phyloP scores from a whole-genome alignment of 805 yeast species.

The Candida insectalens region DNA sequence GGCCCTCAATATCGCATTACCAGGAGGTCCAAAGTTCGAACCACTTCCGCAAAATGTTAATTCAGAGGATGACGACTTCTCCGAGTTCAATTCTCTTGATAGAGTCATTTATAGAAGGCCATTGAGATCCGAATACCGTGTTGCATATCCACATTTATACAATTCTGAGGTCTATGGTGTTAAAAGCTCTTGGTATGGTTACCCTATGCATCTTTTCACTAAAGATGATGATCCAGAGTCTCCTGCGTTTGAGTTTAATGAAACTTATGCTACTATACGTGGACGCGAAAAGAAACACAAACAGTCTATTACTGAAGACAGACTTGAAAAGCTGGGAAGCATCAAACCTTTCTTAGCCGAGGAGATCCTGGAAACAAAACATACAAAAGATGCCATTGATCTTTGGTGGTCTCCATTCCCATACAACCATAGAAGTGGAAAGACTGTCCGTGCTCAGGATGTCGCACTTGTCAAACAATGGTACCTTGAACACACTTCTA shows the following conservation, averaged over 20 bases:
- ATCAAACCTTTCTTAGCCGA: slow-evolving; percentile 45
- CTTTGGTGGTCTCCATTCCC: slow-evolving; percentile 84
- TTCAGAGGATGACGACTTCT: slow-evolving; percentile 63
- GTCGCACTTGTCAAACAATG: slow-evolving; percentile 76
- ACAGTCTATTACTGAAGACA: not conserved
- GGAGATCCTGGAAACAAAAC: slow-evolving; percentile 34
- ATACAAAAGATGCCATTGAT: slow-evolving; percentile 47
- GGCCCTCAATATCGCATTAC: slow-evolving; percentile 76
- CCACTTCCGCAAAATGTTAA: slow-evolving; percentile 58
- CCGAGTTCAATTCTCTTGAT: slow-evolving; percentile 85
- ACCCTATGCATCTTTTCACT: slow-evolving; percentile 45
- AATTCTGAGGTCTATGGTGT: slow-evolving; percentile 69
- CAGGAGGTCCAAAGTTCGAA: slow-evolving; percentile 96
- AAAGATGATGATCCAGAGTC: slow-evolving; percentile 38
- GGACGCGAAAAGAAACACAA: slow-evolving; percentile 2
- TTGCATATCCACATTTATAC: slow-evolving; percentile 80
- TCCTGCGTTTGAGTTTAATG: slow-evolving; percentile 49
- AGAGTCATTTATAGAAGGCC: slow-evolving; percentile 74
- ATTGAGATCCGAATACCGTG: slow-evolving; percentile 70
- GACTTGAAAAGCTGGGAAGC: slow-evolving; percentile 2
- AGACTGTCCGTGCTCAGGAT: slow-evolving; percentile 76
- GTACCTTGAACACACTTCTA: slow-evolving; percentile 61
- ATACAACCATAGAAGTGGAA: slow-evolving; percentile 66
- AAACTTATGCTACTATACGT: slow-evolving; percentile 45
- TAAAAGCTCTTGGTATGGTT: slow-evolving; percentile 50